phyloP scores from a whole-genome alignment of 352 stramenopile genomes.

The Phytophthora fragariae region DNA sequence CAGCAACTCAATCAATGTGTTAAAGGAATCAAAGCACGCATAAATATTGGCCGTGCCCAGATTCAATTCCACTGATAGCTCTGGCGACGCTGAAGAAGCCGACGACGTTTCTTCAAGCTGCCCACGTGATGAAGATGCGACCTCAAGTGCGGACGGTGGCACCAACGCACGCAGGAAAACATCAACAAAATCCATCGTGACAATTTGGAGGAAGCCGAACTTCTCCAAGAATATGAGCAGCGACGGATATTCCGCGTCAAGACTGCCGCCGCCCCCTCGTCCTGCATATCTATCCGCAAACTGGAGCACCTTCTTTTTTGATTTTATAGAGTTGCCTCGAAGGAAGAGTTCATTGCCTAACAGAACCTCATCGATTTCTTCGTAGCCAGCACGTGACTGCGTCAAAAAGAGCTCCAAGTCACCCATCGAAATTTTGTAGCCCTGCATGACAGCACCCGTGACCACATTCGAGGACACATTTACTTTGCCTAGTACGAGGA shows the following conservation, averaged over 20 bases:
- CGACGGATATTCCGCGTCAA: slow-evolving; percentile 64
- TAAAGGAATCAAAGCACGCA: slow-evolving; percentile 91
- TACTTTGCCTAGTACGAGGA: slow-evolving; percentile 79
- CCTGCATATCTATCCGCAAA: slow-evolving; percentile 45
- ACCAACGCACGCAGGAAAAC: slow-evolving; percentile 82
- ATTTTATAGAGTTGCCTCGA: slow-evolving; percentile 16
- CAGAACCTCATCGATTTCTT: slow-evolving; percentile 74
- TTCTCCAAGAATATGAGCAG: slow-evolving; percentile 85
- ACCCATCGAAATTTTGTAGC: slow-evolving; percentile 82
- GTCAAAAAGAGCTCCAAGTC: slow-evolving; percentile 83
- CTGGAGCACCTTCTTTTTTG: slow-evolving; percentile 52
- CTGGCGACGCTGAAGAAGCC: slow-evolving; percentile 52
- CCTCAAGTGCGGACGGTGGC: slow-evolving; percentile 38
- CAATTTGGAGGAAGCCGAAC: slow-evolving; percentile 83
- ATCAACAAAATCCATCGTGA: slow-evolving; percentile 88
- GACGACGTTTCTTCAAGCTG: slow-evolving; percentile 46
- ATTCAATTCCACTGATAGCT: slow-evolving; percentile 85
- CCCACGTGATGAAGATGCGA: slow-evolving; percentile 17
- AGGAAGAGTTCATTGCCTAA: slow-evolving; percentile 76
- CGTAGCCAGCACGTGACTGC: slow-evolving; percentile 64
- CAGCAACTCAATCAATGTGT: slow-evolving; percentile 80
- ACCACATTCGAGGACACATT: slow-evolving; percentile 88
- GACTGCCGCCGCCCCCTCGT: slow-evolving; percentile 18
- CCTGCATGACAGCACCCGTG: slow-evolving; percentile 85
- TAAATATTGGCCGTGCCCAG: slow-evolving; percentile 90